Base-by-base conservation (phyloP, 2,329 filamentous ascomycete species). In the Monosporascus sp. region DNA sequence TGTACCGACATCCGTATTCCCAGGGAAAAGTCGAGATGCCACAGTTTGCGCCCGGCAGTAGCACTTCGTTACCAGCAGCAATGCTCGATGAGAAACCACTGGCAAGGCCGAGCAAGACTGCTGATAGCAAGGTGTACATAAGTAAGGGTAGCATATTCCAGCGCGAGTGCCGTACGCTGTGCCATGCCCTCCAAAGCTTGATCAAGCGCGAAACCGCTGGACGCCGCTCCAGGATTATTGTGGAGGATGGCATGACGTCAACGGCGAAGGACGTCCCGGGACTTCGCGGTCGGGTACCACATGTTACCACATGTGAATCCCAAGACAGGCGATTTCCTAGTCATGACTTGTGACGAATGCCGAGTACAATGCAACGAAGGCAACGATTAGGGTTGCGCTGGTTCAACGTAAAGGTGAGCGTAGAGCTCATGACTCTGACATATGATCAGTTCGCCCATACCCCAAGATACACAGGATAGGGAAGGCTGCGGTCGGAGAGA, bases 281-380 rank as follows among this genome's bases (percentile, higher is more conserved):
- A 50, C 2, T 46, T 40, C 2, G 47, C 22, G 7, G 51, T 54
- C 0, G 60, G 67, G 11, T 59, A 55, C 8, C 22, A 14, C 6
- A 53, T 47, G 49, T 66, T n/a, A n/a, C n/a, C n/a, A n/a, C n/a
- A n/a, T n/a, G n/a, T n/a, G 61, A 6, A 63, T 38, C 1, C 44
- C 15, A 26, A 65, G 61, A 28, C 55, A 60, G 3, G 55, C n/a
- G 14, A 65, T 51, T 1, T 54, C 51, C 63, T 63, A 68, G 18
- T 60, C 28, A 2, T 58, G 48, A 0, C 55, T 53, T 0, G 63
- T 61, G 2, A 62, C 54, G 17, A 66, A 37, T 1, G 57, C 58
- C 14, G 68, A 57, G 51, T 69, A 71, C 11, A 68, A 61, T 14
- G 70, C 66, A 1, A 69, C 35, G 51, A 71, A 71, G 7, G 68